Conservation (phyloP, 2,329 filamentous ascomycete genomes). For the Ceratocystis albifundus region DNA sequence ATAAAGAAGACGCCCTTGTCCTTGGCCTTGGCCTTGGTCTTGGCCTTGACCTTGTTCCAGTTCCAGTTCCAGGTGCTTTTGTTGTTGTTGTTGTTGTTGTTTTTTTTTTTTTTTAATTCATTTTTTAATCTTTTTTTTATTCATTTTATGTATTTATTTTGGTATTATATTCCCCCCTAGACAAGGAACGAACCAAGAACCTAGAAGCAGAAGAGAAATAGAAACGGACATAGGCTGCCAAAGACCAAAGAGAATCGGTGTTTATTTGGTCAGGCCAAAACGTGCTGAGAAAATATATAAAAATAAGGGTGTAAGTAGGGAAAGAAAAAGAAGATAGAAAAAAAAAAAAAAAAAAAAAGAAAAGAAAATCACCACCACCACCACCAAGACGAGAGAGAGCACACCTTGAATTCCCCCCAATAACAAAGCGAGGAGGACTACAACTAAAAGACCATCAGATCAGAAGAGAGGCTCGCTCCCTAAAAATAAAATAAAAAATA, state of each 20-base stretch:
- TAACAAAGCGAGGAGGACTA: no score
- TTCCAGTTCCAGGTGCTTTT: no score
- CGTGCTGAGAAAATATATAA: not conserved
- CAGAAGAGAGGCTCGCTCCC: not conserved
- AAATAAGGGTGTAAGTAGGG: not conserved
- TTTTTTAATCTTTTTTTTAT: not conserved
- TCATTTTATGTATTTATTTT: not conserved
- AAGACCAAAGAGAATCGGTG: not conserved
- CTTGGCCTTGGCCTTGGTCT: no score
- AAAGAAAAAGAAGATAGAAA: not conserved
- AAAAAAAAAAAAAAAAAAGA: not conserved
- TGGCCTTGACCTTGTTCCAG: no score
- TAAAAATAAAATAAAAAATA: not conserved
- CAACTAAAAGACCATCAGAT: not conserved
- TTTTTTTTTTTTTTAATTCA: not conserved
- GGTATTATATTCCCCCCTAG: not conserved
- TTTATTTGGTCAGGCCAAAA: not conserved
- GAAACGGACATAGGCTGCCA: not conserved
- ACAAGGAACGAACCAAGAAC: conserved; percentile 1
- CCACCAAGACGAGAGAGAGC: no score
- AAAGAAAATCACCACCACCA: no score
- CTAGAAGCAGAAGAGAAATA: conserved; percentile 1
- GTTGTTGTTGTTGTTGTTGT: not conserved
- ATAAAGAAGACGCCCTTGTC: not conserved
- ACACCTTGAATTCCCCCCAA: no score